These are phyloP conservation scores for Annulohypoxylon maeteangense DNA, from an alignment of 495 filamentous ascomycete species.

Conservation along the genomic window DNA sequence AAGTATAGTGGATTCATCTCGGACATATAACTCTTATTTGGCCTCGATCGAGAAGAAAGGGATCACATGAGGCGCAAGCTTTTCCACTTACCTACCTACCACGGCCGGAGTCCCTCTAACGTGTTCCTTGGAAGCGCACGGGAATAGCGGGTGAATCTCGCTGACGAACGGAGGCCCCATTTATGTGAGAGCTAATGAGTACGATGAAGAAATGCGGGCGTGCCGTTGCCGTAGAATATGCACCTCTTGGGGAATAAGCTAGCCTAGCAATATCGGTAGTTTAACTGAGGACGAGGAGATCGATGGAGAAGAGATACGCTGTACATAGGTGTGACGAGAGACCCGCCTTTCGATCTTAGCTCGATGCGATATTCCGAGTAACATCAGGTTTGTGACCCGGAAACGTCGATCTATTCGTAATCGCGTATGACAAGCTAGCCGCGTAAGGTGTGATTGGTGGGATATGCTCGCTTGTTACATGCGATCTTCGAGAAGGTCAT, in stretches of 20 bases:
- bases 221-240: neutral
- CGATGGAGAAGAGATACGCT: neutral
- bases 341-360: neutral
- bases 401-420: neutral
- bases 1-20: neutral
- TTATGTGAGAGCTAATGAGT: constrained; percentile 4
- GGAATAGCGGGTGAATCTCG: neutral
- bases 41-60: neutral
- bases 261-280: neutral
- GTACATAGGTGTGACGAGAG: neutral
- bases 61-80: neutral
- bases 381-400: constrained; percentile 2
- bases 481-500: constrained; percentile 3
- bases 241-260: neutral
- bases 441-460: constrained; percentile 14
- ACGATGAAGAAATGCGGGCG: neutral
- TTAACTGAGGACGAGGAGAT: neutral
- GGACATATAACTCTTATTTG: neutral
- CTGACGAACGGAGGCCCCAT: neutral
- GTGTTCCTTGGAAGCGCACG: neutral
- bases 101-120: neutral
- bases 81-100: neutral
- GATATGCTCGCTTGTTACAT: constrained; percentile 19
- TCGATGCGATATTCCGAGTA: neutral
- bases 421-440: constrained; percentile 2